phyloP scores from a whole-genome alignment of 805 yeast genomes.

The Lachancea waltii region DNA sequence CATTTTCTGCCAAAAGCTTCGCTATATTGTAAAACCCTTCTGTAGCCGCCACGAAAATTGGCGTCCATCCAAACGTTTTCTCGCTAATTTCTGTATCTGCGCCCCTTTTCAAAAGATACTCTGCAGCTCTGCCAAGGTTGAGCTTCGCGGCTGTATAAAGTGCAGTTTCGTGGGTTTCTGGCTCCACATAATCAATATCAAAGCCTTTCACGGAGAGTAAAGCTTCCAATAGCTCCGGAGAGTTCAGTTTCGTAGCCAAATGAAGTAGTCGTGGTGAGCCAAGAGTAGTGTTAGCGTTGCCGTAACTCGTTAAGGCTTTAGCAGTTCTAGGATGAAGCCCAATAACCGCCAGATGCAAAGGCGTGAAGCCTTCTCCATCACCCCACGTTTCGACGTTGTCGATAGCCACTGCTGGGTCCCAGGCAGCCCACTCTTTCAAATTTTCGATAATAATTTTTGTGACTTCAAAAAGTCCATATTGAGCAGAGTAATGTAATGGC shows the following conservation, averaged over 20 bases:
- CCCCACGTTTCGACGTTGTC: conserved; percentile 61
- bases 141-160: conserved; percentile 73
- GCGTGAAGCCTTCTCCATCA: conserved; percentile 66
- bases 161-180: conserved; percentile 66
- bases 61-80: conserved; percentile 85
- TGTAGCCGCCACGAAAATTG: conserved; percentile 81
- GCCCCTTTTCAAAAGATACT: conserved; percentile 45
- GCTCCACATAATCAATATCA: conserved; percentile 56
- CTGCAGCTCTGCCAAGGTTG: conserved; percentile 47
- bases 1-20: conserved; percentile 43
- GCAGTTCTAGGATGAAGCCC: conserved; percentile 80
- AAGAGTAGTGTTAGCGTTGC: conserved; percentile 33
- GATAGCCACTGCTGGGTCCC: conserved; percentile 43
- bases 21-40: conserved; percentile 67
- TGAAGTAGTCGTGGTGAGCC: conserved; percentile 53
- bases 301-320: conserved; percentile 46
- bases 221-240: conserved; percentile 47
- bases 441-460: conserved; percentile 51
- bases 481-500: conserved; percentile 85
- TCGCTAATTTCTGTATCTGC: conserved; percentile 79
- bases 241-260: conserved; percentile 54
- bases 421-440: conserved; percentile 53
- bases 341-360: conserved; percentile 73
- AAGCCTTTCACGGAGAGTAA: conserved; percentile 52
- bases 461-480: conserved; percentile 69